A percentile compares a stretch with the other conserved stretches of the same genome.
Evolutionary conservation across 192 early-diverging fungal species (phyloP).

Genomic region (Gryganskiella cystojenkinii): DNA sequence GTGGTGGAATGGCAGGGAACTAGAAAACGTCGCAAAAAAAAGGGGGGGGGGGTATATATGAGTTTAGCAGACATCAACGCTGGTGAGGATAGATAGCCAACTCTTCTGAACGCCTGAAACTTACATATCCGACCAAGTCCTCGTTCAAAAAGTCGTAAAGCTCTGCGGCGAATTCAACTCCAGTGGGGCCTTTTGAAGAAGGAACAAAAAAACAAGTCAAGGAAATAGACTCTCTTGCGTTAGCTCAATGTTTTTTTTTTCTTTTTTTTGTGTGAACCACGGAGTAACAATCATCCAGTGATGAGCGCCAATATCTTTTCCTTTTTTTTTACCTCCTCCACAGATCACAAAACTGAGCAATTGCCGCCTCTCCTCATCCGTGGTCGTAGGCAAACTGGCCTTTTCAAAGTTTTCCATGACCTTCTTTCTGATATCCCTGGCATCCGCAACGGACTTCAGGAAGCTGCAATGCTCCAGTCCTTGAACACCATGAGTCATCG

Average conservation of each 20-base stretch:
- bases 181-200: conserved; percentile 50
- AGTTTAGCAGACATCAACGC: background rate
- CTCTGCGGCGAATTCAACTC: conserved; percentile 77
- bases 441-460: conserved; percentile 75
- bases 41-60: background rate
- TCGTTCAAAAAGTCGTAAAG: conserved; percentile 66
- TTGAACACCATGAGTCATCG: conserved; percentile 71
- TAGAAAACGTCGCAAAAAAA: conserved; percentile 31
- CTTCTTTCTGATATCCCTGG: conserved; percentile 64
- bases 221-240: too few relatives aligned
- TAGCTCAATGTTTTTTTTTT: background rate
- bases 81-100: conserved; percentile 1
- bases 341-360: conserved; percentile 78
- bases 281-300: background rate
- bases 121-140: conserved; percentile 68
- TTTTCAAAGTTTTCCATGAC: conserved; percentile 75
- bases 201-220: background rate
- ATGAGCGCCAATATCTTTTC: too few relatives aligned
- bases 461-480: conserved; percentile 70
- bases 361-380: conserved; percentile 65
- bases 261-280: background rate
- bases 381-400: conserved; percentile 69
- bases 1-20: conserved; percentile 70
- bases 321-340: conserved; percentile 69
- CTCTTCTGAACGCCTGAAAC: conserved; percentile 2